phyloP scores from a whole-genome alignment of 257 asterid species.

The Dorcoceras hygrometricum region DNA sequence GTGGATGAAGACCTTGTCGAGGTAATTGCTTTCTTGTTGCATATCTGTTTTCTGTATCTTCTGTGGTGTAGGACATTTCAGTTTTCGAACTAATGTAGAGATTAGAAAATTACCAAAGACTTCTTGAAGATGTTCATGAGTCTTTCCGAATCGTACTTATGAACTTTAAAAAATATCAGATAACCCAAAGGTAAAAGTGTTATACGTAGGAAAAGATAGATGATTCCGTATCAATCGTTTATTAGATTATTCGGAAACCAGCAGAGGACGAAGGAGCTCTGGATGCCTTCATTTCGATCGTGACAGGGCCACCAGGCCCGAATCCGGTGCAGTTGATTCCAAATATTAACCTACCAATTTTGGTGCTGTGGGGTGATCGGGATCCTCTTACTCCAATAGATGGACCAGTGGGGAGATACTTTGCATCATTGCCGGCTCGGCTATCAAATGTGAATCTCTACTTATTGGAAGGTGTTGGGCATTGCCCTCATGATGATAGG shows the following conservation, averaged over 20 bases:
- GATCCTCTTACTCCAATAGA: conserved; percentile 89
- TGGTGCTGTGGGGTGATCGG: conserved; percentile 80
- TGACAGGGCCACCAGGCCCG: conserved; percentile 96
- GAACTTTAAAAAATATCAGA: neutral
- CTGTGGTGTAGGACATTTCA: neutral
- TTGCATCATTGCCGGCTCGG: conserved; percentile 53
- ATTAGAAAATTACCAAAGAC: neutral
- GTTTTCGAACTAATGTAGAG: neutral
- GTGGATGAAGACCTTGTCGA: conserved; percentile 90
- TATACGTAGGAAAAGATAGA: too few relatives aligned
- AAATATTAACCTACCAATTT: conserved; percentile 50
- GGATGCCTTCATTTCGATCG: conserved; percentile 89
- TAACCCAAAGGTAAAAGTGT: too few relatives aligned
- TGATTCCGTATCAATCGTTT: neutral
- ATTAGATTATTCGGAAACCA: conserved; percentile 70
- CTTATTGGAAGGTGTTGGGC: conserved; percentile 81
- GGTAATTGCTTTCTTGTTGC: conserved; percentile 31
- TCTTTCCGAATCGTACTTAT: too few relatives aligned
- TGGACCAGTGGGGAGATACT: conserved; percentile 93
- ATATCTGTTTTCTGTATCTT: neutral
- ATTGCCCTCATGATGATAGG: conserved; percentile 95
- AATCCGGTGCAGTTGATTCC: conserved; percentile 75
- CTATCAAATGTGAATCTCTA: conserved; percentile 51
- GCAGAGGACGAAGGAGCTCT: conserved; percentile 87
- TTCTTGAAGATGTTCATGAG: neutral